Evolutionary conservation across 768 basidiomycete species (phyloP), one percentile per base, ranked within the genome.

Genomic region (Pisolithus microcarpus): DNA sequence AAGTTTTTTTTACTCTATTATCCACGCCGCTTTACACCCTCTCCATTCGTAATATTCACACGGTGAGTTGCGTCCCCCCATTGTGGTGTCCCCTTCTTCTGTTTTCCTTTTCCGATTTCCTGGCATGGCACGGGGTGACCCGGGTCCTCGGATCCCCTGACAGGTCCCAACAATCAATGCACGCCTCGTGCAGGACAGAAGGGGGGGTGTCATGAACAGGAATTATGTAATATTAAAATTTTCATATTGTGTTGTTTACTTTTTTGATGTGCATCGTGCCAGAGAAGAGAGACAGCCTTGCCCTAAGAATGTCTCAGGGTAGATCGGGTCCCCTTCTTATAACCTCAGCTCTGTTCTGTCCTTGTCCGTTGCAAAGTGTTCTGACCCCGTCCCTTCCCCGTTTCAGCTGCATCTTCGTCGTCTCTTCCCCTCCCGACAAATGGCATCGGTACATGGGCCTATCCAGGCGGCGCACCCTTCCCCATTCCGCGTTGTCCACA

Each of bases 401-500:
- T 34, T 23, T 15, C 34, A 34, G 34, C 11, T n/a, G n/a, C n/a
- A n/a, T n/a, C n/a, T n/a, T n/a, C n/a, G 30, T 31, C 28, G 34
- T 7, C 49, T 50, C 49, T 18, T 26, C 30, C 30, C 30, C 30
- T 10, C 30, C 23, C 48, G 13, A 39, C 48, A 38, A n/a, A 67
- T 67, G 66, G 66, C 66, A 34, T 47, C 68, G 11, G 68, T 70
- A 2, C 66, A 59, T 47, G 66, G 66, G 49, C 66, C 66, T 8
- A 1, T 68, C 5, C 13, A 13, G 10, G 46, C 68, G 6, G 46
- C 48, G n/a, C 64, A 67, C 26, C 64, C 66, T 0, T 67, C 66
- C 1, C 66, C 66, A 0, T 67, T 56, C 49, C 60, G 66, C 49
- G 53, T 54, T 0, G 13, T 55, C 0, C 66, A 65, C 30, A 65